Conservation (phyloP, 352 stramenopile species). For the Phytophthora constricta region DNA sequence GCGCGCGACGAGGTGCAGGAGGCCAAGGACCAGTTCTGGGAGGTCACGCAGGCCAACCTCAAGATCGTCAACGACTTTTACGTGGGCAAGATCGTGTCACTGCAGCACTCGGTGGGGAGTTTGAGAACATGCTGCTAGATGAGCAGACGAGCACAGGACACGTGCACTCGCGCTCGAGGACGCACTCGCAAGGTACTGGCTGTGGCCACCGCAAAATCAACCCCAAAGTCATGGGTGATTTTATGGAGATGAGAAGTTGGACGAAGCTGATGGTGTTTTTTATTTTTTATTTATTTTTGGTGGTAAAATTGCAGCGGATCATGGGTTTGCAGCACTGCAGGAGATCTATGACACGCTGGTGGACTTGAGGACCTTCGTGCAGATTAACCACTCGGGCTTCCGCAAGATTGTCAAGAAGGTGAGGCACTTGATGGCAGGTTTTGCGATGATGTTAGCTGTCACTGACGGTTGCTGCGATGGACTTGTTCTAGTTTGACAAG, state of each 20-base stretch:
- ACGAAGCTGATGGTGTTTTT: constrained; percentile 3
- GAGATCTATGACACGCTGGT: constrained; percentile 92
- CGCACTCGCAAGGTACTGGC: constrained; percentile 61
- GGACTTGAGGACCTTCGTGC: constrained; percentile 89
- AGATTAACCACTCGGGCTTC: constrained; percentile 93
- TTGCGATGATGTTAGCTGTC: not conserved
- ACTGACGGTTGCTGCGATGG: not conserved
- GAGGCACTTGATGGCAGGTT: not conserved
- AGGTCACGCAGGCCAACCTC: constrained; percentile 79
- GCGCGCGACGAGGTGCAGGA: constrained; percentile 68
- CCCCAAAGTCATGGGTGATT: too few species aligned
- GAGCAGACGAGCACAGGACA: constrained; percentile 79
- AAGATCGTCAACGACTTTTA: constrained; percentile 90
- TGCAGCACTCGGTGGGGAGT: constrained; percentile 78
- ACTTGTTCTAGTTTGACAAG: constrained; percentile 88
- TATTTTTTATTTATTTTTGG: too few species aligned
- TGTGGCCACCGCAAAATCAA: not conserved
- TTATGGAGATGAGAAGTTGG: constrained; percentile 1
- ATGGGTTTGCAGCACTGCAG: constrained; percentile 83
- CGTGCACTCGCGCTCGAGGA: constrained; percentile 69
- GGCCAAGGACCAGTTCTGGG: constrained; percentile 87
- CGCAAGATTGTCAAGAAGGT: constrained; percentile 95
- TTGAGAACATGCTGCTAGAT: constrained; percentile 70
- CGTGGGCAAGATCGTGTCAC: constrained; percentile 67
- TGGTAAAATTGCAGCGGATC: constrained; percentile 40